Evolutionary conservation across 2,329 filamentous ascomycete species (phyloP).

Genomic region (Fusarium miscanthi): DNA sequence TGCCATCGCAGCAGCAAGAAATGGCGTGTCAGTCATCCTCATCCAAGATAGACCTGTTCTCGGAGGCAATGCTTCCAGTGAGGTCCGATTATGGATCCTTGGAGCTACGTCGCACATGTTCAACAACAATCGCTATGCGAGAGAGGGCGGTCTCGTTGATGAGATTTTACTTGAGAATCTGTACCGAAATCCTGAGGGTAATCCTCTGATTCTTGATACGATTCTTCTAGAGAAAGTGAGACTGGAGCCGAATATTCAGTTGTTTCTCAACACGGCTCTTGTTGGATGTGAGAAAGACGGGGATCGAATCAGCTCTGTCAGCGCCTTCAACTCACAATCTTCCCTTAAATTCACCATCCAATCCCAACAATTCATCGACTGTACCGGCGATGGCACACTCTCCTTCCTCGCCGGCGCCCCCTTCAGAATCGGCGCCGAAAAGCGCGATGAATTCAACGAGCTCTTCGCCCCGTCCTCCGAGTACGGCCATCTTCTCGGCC

Average conservation of each 20-base stretch:
- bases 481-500: constrained; percentile 16
- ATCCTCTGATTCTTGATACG: constrained; percentile 10
- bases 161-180: constrained; percentile 16
- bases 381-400: constrained; percentile 17
- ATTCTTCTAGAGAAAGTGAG: constrained; percentile 14
- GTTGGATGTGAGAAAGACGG: neutral
- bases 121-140: constrained; percentile 17
- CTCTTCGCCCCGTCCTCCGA: constrained; percentile 17
- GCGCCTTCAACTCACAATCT: neutral
- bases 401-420: constrained; percentile 15
- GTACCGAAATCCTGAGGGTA: constrained; percentile 3
- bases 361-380: constrained; percentile 20
- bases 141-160: constrained; percentile 22
- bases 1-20: constrained; percentile 7
- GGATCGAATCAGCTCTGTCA: neutral
- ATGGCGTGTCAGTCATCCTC: constrained; percentile 5
- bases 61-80: constrained; percentile 18
- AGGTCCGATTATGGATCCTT: constrained; percentile 16
- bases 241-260: neutral
- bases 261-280: neutral
- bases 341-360: constrained; percentile 9
- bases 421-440: constrained; percentile 17
- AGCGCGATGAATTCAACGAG: constrained; percentile 11
- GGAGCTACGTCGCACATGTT: constrained; percentile 24
- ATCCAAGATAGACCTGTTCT: constrained; percentile 18